Evolutionary conservation across 108 stramenopile species (phyloP), one percentile per base, ranked within the genome.

Genomic region (Mayamaea pseudoterrestris): DNA sequence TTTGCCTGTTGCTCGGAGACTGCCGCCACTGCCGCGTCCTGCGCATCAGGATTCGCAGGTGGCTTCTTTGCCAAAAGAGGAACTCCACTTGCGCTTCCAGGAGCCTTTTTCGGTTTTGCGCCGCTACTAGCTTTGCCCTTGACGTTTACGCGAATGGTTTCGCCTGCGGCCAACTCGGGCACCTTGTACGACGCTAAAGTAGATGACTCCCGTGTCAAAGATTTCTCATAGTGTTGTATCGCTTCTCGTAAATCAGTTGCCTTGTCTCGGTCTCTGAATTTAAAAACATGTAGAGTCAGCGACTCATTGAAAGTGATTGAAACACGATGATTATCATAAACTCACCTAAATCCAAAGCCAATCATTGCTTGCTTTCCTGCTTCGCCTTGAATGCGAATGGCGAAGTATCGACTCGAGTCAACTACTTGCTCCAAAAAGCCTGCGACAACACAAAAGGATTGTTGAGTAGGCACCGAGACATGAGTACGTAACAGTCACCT

Each of bases 181-280:
- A 69, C 58, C 34, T 60, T 31, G 49, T 53, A 60, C 41, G 53
- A 22, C n/a, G 28, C 35, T 20, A 22, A 31, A 77, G 44, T 16
- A 44, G 47, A 27, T 67, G 53, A 20, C 55, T 69, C 63, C 21
- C 66, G 37, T 47, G 60, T 36, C 22, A 68, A 55, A 24, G 58
- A 61, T 40, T 69, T 64, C 41, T 65, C 53, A 55, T 73, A 89
- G 50, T 82, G 75, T 23, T 83, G 71, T 39, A 83, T 27, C 20
- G 66, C 61, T 64, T 80, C 73, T 44, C 68, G 54, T 47, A 89
- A 72, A 56, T 89, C 83, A 5, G 67, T 62, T 0, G 87, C 87
- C 25, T 81, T 69, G 28, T 70, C 62, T 21, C 87, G 68, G 35
- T 89, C 87, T 27, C 80, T 69, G 61, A 87, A 87, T n/a, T n/a